phyloP scores from a whole-genome alignment of 2,329 filamentous ascomycete species.

The Botrytis deweyae region DNA sequence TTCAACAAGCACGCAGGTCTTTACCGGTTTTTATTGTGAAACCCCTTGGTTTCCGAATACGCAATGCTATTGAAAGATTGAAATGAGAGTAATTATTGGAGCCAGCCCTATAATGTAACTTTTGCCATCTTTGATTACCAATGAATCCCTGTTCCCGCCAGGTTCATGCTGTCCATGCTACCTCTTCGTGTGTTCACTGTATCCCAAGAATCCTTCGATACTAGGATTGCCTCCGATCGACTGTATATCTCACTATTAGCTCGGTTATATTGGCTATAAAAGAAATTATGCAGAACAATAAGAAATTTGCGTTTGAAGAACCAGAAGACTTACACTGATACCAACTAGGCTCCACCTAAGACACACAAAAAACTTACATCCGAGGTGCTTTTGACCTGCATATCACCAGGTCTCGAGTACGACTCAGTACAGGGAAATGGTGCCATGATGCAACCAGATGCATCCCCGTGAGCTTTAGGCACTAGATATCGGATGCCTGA shows the following conservation, averaged over 20 bases:
- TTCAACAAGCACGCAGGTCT: background rate
- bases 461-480: rapidly evolving
- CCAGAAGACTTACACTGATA: background rate
- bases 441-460: background rate
- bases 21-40: rapidly evolving
- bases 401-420: background rate
- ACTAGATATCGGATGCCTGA: background rate
- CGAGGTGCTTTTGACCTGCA: background rate
- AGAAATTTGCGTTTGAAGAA: background rate
- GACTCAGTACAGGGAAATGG: background rate
- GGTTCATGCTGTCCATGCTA: background rate
- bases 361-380: background rate
- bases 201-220: background rate
- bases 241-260: background rate
- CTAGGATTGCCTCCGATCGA: background rate
- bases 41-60: background rate
- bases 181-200: background rate
- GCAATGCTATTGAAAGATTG: background rate
- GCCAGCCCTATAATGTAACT: background rate
- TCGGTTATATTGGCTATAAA: background rate
- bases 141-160: background rate
- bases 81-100: background rate
- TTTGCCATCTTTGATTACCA: background rate
- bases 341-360: background rate
- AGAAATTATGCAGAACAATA: background rate